Percentiles rank a stretch among this genome's conserved stretches.
Conservation (phyloP, 176 grass and related monocot genomes). For the Eragrostis curvula region DNA sequence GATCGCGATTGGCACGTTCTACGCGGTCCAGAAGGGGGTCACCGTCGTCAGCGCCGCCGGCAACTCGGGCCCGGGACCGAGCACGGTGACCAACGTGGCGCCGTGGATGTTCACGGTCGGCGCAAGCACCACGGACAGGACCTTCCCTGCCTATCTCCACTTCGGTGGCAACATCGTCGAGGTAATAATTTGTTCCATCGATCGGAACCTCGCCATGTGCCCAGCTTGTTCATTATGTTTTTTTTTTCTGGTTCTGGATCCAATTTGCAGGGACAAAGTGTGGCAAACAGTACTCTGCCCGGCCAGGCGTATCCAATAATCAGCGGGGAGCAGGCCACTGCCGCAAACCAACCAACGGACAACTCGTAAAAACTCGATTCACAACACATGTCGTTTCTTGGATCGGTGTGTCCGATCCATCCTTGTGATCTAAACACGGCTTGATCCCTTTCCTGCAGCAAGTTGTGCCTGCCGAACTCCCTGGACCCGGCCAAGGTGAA, state of each 20-base stretch:
- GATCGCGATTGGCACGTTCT: conserved; percentile 57
- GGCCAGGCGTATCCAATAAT: conserved; percentile 48
- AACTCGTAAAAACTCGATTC: conserved; percentile 40
- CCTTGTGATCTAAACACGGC: too few relatives aligned
- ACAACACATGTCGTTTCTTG: too few relatives aligned
- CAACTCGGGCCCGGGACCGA: conserved; percentile 57
- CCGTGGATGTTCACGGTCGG: conserved; percentile 86
- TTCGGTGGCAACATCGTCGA: conserved; percentile 37
- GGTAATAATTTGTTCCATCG: conserved; percentile 33
- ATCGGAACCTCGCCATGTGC: too few relatives aligned
- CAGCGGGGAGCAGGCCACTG: conserved; percentile 49
- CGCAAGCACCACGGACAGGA: conserved; percentile 73
- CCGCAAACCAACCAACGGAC: not conserved
- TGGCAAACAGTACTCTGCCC: conserved; percentile 35
- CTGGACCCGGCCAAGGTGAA: conserved; percentile 54
- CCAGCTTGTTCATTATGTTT: too few relatives aligned
- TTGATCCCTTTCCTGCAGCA: conserved; percentile 1
- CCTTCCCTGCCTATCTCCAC: conserved; percentile 45
- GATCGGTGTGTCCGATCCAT: too few relatives aligned
- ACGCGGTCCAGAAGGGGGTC: conserved; percentile 62
- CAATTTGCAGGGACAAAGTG: conserved; percentile 64
- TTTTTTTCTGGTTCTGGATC: not conserved
- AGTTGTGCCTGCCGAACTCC: conserved; percentile 51
- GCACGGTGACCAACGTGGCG: conserved; percentile 47
- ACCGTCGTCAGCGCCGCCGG: conserved; percentile 66